Evolutionary conservation across 1,284 basidiomycete genomes (phyloP), one percentile per base, ranked within the genome.

Genomic region (Microbotryum intermedium): DNA sequence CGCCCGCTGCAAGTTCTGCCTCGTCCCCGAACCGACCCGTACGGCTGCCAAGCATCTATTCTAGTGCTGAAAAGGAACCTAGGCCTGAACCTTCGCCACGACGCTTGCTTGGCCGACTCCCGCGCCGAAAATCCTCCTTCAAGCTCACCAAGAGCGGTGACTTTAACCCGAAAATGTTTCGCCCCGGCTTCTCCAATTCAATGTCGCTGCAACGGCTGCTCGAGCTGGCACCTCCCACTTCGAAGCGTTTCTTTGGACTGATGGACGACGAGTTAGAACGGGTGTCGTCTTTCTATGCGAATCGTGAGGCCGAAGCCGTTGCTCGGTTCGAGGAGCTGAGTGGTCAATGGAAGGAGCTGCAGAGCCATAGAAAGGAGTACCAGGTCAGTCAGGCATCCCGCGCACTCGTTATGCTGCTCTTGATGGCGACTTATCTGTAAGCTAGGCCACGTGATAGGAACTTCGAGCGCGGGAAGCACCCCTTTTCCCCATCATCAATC

Each of bases 281-380:
- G 2, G 60, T 66, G 16, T 49, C 20, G 9, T 21, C 34, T 1
- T 68, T 68, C 48, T 68, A 64, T 46, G 53, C 39, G 5, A 59
- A 63, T 23, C 50, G 65, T 16, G 60, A 64, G 51, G 44, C n/a
- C 1, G 64, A 64, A 23, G 67, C 67, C 18, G 26, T 52, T 1
- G 51, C 50, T 30, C 61, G 65, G 10, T 66, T 53, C 34, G 60
- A 66, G 16, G 52, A 62, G 21, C 30, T 68, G 29, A 52, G 56
- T 3, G 50, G 53, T 16, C 67, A 68, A 26, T 68, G 67, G 67
- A 48, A 50, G 25, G 65, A 66, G 34, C 60, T 68, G 2, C 53
- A 59, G 2, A 30, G 57, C 20, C 67, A 68, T 58, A 64, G 61
- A 53, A 59, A 62, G 49, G 64, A 61, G 57, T 68, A 59, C 46